These are phyloP conservation scores for Neurospora crassa DNA, from an alignment of 2,329 filamentous ascomycete genomes.

Conservation along the genomic window DNA sequence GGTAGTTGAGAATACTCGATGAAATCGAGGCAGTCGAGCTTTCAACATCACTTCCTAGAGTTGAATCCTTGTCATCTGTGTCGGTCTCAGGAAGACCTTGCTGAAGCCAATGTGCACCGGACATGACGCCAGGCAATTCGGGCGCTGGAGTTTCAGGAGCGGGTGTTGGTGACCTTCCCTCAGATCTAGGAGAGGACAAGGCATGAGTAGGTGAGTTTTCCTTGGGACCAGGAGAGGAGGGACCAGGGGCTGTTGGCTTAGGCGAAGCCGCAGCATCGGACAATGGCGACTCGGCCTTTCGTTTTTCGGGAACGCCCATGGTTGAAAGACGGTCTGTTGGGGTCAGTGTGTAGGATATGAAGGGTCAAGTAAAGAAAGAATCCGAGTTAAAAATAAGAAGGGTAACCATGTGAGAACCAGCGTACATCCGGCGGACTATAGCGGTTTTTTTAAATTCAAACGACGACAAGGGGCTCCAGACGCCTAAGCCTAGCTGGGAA, in stretches of 20 bases:
- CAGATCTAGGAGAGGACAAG: not conserved
- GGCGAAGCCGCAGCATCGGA: not conserved
- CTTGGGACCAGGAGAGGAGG: not conserved
- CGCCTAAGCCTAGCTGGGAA: not conserved
- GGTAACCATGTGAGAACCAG: not conserved
- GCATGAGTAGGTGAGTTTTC: not conserved
- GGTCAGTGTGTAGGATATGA: not conserved
- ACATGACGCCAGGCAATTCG: not conserved
- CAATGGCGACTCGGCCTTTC: not conserved
- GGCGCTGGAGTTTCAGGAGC: not conserved
- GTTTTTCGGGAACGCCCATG: not conserved
- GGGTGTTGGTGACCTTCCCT: not conserved
- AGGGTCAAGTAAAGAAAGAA: not conserved
- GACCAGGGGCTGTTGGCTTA: not conserved
- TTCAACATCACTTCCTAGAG: not conserved
- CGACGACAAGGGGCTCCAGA: not conserved
- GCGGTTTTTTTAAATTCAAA: not conserved
- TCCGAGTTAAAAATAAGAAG: not conserved
- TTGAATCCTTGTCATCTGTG: not conserved
- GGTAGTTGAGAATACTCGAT: conserved; percentile 9
- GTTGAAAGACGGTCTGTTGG: not conserved
- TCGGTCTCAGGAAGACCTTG: not conserved
- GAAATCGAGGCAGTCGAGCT: conserved; percentile 4
- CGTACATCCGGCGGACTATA: not conserved
- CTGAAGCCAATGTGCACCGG: not conserved